A percentile compares a stretch with the other conserved stretches of the same genome.
phyloP scores from a whole-genome alignment of 2,329 filamentous ascomycete species.

The Colletotrichum spinosum region DNA sequence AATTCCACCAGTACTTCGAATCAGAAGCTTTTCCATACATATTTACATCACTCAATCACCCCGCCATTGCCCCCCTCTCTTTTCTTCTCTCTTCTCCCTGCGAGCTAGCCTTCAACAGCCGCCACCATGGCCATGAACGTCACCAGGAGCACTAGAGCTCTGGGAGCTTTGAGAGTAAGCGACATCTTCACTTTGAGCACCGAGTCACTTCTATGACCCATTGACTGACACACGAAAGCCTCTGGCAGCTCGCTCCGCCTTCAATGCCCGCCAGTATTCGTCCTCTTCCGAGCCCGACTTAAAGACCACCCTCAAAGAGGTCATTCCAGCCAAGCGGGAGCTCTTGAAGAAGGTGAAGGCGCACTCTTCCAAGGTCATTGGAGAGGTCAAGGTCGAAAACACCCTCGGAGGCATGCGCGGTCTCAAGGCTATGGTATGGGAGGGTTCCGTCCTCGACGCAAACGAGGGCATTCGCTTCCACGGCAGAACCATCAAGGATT shows the following conservation, averaged over 20 bases:
- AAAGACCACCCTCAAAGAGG: conserved; percentile 84
- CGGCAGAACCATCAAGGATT: conserved; percentile 97
- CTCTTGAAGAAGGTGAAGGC: conserved; percentile 94
- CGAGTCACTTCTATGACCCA: too few relatives aligned
- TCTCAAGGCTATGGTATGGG: conserved; percentile 98
- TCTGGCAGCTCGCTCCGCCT: conserved; percentile 43
- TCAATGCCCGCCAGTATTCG: conserved; percentile 64
- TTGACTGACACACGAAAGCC: conserved; percentile 30
- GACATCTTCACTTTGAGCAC: too few relatives aligned
- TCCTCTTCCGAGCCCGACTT: conserved; percentile 85
- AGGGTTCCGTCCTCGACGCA: conserved; percentile 95
- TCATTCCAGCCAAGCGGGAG: conserved; percentile 93
- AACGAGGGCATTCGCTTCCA: conserved; percentile 99
- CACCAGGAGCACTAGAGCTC: conserved; percentile 70
- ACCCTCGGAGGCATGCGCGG: conserved; percentile 97
- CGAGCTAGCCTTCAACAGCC: conserved; percentile 6
- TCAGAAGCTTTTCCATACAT: neutral
- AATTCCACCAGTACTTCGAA: neutral
- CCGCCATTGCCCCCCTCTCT: conserved; percentile 3
- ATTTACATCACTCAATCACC: neutral
- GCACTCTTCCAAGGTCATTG: conserved; percentile 83
- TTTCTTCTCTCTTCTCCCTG: conserved; percentile 8
- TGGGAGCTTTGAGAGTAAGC: conserved; percentile 73
- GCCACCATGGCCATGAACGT: conserved; percentile 72
- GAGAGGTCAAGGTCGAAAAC: conserved; percentile 94